Percentiles rank a stretch among this genome's conserved stretches.
These are phyloP conservation scores for Bipolaris cookei DNA, from an alignment of 2,329 filamentous ascomycete species.

Conservation along the genomic window DNA sequence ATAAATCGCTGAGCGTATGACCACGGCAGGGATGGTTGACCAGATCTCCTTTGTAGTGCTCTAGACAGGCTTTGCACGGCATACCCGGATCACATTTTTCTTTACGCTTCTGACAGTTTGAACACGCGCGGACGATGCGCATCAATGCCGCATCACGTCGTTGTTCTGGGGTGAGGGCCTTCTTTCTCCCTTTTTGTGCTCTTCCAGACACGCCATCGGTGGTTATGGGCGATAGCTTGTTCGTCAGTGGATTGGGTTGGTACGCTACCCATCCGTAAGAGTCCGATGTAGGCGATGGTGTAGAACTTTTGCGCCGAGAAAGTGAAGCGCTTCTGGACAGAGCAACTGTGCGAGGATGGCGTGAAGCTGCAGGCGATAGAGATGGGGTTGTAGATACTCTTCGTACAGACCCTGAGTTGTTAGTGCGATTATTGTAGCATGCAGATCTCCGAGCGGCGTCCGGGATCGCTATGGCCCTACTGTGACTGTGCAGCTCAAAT, in stretches of 20 bases:
- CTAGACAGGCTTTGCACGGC: constrained; percentile 49
- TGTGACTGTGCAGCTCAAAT: constrained; percentile 20
- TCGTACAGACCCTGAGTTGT: constrained; percentile 20
- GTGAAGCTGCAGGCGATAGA: constrained; percentile 33
- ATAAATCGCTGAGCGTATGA: constrained; percentile 37
- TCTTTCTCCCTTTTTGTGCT: constrained; percentile 42
- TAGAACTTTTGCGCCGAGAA: constrained; percentile 29
- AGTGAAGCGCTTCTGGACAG: constrained; percentile 39
- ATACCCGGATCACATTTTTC: constrained; percentile 50
- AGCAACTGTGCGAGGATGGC: constrained; percentile 28
- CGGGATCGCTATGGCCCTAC: constrained; percentile 41
- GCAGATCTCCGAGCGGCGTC: constrained; percentile 23
- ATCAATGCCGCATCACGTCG: constrained; percentile 46
- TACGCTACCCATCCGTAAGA: constrained; percentile 47
- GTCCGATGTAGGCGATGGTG: constrained; percentile 39
- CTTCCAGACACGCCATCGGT: constrained; percentile 35
- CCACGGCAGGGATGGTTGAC: constrained; percentile 48
- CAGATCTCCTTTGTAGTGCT: constrained; percentile 48
- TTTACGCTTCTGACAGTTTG: constrained; percentile 46
- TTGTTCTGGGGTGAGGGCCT: constrained; percentile 42
- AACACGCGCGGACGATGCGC: constrained; percentile 45
- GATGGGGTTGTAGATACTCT: constrained; percentile 35
- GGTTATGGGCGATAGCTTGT: constrained; percentile 40
- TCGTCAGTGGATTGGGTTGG: constrained; percentile 39
- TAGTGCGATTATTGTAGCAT: constrained; percentile 17